Conservation (phyloP, 192 early-diverging fungal genomes). For the Podila horticola region DNA sequence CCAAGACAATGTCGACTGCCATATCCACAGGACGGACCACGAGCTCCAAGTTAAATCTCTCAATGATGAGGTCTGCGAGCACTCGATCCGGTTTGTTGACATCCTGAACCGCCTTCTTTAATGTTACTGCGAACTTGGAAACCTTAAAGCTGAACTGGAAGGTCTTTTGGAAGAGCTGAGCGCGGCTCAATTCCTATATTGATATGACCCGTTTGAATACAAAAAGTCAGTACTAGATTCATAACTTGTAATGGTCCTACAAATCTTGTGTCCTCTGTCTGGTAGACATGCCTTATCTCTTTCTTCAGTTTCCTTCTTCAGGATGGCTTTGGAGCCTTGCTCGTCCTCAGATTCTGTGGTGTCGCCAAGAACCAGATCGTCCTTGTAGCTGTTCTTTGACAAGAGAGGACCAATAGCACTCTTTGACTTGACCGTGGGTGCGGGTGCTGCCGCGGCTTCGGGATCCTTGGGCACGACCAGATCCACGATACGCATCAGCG, state of each 20-base stretch:
- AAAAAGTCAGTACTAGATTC: not conserved
- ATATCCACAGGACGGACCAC: constrained; percentile 78
- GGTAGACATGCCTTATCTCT: constrained; percentile 26
- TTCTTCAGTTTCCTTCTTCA: constrained; percentile 8
- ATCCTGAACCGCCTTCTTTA: constrained; percentile 68
- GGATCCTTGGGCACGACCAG: constrained; percentile 63
- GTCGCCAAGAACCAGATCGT: constrained; percentile 32
- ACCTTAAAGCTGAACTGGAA: constrained; percentile 77
- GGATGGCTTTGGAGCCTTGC: not conserved
- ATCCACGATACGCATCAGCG: constrained; percentile 84
- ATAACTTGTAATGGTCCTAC: too few species aligned
- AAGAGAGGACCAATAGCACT: constrained; percentile 23
- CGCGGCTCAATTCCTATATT: constrained; percentile 17
- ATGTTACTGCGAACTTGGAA: constrained; percentile 69
- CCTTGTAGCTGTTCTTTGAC: constrained; percentile 26
- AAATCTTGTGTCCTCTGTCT: too few species aligned
- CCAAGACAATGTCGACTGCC: constrained; percentile 78
- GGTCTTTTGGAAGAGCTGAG: constrained; percentile 51
- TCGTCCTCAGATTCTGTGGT: constrained; percentile 47
- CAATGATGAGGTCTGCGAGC: constrained; percentile 75
- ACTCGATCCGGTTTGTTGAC: constrained; percentile 54
- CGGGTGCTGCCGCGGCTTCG: constrained; percentile 19
- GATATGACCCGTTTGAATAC: not conserved
- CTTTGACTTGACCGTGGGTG: constrained; percentile 26
- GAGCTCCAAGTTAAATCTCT: constrained; percentile 76